Base-by-base conservation (phyloP, 352 stramenopile genomes). In the Phytophthora citricola region DNA sequence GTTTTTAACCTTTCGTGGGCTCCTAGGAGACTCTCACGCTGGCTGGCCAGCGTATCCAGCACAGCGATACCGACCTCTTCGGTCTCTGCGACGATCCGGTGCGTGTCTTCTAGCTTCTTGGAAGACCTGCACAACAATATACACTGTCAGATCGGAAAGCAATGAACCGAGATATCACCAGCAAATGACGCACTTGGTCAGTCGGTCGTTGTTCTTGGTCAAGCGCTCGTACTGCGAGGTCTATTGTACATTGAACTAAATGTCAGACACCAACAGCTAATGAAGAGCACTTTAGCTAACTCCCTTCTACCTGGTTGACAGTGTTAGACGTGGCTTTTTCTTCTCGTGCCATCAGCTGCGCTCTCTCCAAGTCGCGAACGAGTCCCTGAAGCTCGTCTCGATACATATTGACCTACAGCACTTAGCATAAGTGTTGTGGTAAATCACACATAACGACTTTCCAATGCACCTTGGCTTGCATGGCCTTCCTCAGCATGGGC, bases 21-120 rank as follows among this genome's bases (percentile, higher is more conserved):
- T 47, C 78, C 81, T 1, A 94, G 66, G 5, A 94, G 58, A 48
- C 79, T 87, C 54, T 94, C 83, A 14, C 86, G 82, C 53, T 94
- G 86, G 34, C 87, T 77, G 3, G 81, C 69, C 11, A 94, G 71
- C 12, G 81, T 87, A 43, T 92, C 83, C 24, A 94, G 62, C 32
- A 94, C 86, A 2, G 76, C 75, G 46, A 94, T 89, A 8, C 84
- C 83, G 29, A 91, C 81, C 40, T 89, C 70, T 59, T 91, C 82
- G 6, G 82, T 91, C 49, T 91, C 82, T 8, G 69, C 60, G 9
- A 91, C 80, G 32, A 91, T 75, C n/a, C 78, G 78, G 52, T 87
- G 78, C n/a, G 80, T 89, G 43, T 81, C 75, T 60, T 91, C 65
- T 9, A 94, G 75, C 17, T 78, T 73, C 58, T 83, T 80, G 14